Percentiles rank a stretch among this genome's conserved stretches.
Evolutionary conservation across 257 asterid genomes (phyloP).

Genomic region (Solanum medicagineum): DNA sequence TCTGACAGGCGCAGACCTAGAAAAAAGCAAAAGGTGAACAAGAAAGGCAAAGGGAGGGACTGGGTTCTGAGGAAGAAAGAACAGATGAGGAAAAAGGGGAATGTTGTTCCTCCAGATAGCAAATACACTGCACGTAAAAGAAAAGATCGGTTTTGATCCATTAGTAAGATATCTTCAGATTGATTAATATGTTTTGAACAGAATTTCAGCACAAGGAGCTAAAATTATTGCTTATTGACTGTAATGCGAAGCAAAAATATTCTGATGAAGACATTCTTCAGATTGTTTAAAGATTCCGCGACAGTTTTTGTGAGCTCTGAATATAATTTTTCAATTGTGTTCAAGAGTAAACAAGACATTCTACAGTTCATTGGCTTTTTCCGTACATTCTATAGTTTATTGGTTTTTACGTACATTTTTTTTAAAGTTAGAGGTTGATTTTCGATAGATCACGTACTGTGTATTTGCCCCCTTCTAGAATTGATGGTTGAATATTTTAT

Average conservation of each 20-base stretch:
- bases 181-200: neutral
- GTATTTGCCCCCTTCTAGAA: neutral
- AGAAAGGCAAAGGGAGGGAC: constrained; percentile 63
- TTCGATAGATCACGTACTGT: neutral
- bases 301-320: neutral
- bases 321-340: neutral
- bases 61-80: constrained; percentile 80
- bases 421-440: neutral
- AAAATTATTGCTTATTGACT: neutral
- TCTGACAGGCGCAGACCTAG: constrained; percentile 73
- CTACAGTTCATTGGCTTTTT: neutral
- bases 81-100: constrained; percentile 70
- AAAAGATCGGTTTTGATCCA: constrained; percentile 54
- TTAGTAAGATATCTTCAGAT: neutral
- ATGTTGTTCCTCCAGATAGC: constrained; percentile 57
- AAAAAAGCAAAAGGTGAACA: constrained; percentile 70
- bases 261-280: neutral
- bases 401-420: neutral
- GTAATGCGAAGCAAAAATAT: neutral
- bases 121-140: constrained; percentile 85
- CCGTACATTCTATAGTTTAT: neutral
- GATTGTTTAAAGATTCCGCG: neutral
- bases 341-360: neutral
- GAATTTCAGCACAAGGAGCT: neutral
- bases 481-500: neutral